phyloP scores from a whole-genome alignment of 1,284 basidiomycete species.

The Apiotrichum sp. region DNA sequence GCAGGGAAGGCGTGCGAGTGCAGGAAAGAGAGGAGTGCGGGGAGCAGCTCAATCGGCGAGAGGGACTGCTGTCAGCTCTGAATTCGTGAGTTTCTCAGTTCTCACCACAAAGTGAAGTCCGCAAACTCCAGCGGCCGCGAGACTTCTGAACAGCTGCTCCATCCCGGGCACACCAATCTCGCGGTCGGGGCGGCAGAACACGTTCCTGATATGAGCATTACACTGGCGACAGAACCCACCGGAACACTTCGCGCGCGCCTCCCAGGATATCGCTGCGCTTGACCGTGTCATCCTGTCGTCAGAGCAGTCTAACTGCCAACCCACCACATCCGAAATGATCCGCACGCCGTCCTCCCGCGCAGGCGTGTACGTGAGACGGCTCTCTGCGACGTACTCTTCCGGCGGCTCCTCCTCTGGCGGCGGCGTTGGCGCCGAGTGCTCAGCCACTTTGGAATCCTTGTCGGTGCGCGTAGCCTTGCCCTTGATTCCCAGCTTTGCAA shows the following conservation, averaged over 20 bases:
- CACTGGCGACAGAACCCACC: slow-evolving; percentile 9
- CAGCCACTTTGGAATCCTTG: no score
- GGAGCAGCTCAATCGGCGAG: slow-evolving; percentile 75
- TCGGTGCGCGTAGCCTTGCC: no score
- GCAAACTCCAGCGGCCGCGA: slow-evolving; percentile 60
- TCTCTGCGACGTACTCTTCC: not conserved
- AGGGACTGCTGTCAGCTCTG: slow-evolving; percentile 59
- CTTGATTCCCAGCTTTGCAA: no score
- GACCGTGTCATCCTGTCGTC: slow-evolving; percentile 61
- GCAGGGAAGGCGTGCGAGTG: slow-evolving; percentile 53
- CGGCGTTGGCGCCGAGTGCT: no score
- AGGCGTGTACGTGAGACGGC: not conserved
- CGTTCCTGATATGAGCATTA: slow-evolving; percentile 31
- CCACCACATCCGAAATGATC: not conserved
- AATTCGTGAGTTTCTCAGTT: slow-evolving; percentile 17
- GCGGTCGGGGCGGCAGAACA: slow-evolving; percentile 53
- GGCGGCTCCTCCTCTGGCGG: no score
- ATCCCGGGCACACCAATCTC: slow-evolving; percentile 79
- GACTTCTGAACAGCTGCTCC: slow-evolving; percentile 68
- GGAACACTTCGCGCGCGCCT: slow-evolving; percentile 67
- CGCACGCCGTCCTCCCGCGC: not conserved
- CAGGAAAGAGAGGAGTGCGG: slow-evolving; percentile 72
- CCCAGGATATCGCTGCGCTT: slow-evolving; percentile 66
- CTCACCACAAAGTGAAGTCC: slow-evolving; percentile 80
- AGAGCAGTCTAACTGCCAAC: not conserved